Base-by-base conservation (phyloP, 176 grass and related monocot species). In the Phragmites australis region DNA sequence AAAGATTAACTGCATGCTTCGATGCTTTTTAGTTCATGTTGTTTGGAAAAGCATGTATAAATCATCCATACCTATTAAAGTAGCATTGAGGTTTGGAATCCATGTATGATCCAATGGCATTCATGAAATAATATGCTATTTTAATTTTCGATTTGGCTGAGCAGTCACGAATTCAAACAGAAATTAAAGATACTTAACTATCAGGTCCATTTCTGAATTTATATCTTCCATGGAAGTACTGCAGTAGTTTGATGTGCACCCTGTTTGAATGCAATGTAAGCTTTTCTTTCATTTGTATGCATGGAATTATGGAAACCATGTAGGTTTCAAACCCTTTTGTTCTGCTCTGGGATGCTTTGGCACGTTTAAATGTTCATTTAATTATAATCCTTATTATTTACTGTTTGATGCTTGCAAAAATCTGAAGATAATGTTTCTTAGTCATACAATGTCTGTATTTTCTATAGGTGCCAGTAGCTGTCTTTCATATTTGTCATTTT, bases 31-130 rank as follows among this genome's bases (percentile, higher is more conserved):
- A 40, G 17, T 9, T 75, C 31, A 51, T 65, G 17, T 30, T 37
- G n/a, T 73, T 82, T 82, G 80, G 47, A 54, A 26, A 77, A 46
- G 56, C 22, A 61, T 61, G 40, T 27, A 21, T 46, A 76, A 76
- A 44, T 23, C 22, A 29, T 31, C 41, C 40, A 46, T 29, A 76
- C 43, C 41, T 61, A 39, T 46, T 45, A 61, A 46, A 61, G 25
- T 11, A 47, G 22, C 29, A 30, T 62, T 22, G n/a, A 8, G 7
- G 22, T 43, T 58, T 61, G 39, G 25, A 45, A 62, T 46, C 9
- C 34, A 39, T 37, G 8, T 56, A 41, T 11, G 37, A 8, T 29
- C 14, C 65, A 46, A 9, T 54, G 12, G 27, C 9, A 37, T 47
- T 52, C 40, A 75, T 56, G 19, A 41, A 57, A 57, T 13, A 26